Evolutionary conservation across 2,329 filamentous ascomycete species (phyloP), one percentile per base, ranked within the genome.

Genomic region (Apiospora arundinis): DNA sequence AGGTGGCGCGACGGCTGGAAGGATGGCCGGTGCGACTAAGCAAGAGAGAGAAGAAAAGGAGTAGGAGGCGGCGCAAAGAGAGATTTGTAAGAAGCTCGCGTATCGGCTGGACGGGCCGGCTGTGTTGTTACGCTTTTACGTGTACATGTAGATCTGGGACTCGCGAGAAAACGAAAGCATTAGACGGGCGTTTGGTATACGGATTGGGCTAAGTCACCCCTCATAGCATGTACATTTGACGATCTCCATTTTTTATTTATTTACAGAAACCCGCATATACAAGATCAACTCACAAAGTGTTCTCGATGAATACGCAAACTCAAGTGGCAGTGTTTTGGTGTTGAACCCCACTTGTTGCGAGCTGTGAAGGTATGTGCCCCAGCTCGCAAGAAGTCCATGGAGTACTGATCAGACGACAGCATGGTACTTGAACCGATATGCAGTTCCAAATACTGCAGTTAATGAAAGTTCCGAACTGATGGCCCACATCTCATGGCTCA

Each of bases 1-100:
- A 89, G 96, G 81, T 99, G 96, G 96, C 88, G 93, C 83, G 96
- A 93, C 1, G 96, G 96, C 0, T 98, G 93, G 92, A 90, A 89
- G 80, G 91, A 69, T 14, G 67, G 67, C 16, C 45, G 67, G 4
- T 69, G 67, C 32, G 67, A 69, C 23, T 69, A n/a, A 48, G 11
- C 42, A 44, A 12, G 42, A 12, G 42, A 44, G 9, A 8, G 42
- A 18, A 6, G 2, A 28, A 16, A n/a, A 18, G 45, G 14, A 8
- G 3, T 18, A n/a, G n/a, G 18, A 37, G 21, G 18, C 21, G 28
- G 56, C 49, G 12, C 9, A 56, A 2, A 14, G 23, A 28, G 2
- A 5, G 14, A 0, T 52, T 18, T 23, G 32, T 32, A 4, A 32
- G 32, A 32, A 32, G 32, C 32, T 32, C 6, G 45, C 4, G 18